Percentiles rank a stretch among this genome's conserved stretches.
Evolutionary conservation across 2,329 filamentous ascomycete genomes (phyloP).

Genomic region (Monosporascus sp.): DNA sequence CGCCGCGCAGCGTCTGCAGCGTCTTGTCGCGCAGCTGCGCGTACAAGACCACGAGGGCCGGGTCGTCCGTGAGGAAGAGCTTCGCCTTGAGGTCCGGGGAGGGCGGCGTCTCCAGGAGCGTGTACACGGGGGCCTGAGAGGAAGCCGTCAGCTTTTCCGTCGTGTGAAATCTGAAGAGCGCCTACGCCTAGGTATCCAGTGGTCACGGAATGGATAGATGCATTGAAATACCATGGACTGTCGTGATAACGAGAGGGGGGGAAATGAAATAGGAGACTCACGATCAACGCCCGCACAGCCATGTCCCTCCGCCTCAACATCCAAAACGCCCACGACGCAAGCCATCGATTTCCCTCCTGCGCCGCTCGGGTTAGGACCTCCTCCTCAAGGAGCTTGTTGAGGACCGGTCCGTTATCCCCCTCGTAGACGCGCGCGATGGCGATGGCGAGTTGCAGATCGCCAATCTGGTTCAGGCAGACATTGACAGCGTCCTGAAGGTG

Average conservation of each 20-base stretch:
- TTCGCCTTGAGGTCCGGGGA: conserved; percentile 69
- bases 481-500: conserved; percentile 79
- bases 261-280: conserved; percentile 36
- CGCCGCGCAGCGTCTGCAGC: conserved; percentile 78
- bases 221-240: no score
- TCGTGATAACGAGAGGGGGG: not conserved
- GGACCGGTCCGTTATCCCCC: conserved; percentile 71
- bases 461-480: conserved; percentile 80
- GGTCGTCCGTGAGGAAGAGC: conserved; percentile 84
- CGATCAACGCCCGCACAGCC: conserved; percentile 77
- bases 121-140: conserved; percentile 68
- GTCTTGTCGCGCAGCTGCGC: conserved; percentile 77
- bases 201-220: no score
- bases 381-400: conserved; percentile 71
- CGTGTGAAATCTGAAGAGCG: not conserved
- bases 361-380: conserved; percentile 74
- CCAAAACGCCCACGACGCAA: conserved; percentile 94
- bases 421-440: conserved; percentile 84
- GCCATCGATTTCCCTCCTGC: conserved; percentile 82
- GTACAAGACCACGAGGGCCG: conserved; percentile 82
- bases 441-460: conserved; percentile 85
- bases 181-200: no score
- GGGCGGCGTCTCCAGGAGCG: conserved; percentile 63
- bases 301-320: conserved; percentile 78
- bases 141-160: no score